Evolutionary conservation across 202 grass and related monocot genomes (phyloP).

Genomic region (Brachypodium distachyon): DNA sequence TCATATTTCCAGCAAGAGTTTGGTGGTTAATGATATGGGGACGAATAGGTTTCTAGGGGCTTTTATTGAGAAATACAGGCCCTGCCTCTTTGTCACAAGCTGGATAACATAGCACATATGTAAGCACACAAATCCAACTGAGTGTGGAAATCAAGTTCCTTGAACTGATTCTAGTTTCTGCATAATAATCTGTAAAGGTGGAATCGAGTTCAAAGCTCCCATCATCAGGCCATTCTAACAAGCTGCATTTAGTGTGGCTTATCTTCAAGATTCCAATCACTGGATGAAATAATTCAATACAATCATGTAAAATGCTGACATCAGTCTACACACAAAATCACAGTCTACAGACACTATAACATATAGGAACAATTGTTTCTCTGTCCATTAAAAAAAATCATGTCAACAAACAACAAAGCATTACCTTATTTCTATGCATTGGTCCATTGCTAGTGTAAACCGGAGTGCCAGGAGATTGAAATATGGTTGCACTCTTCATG

Average conservation of each 20-base stretch:
- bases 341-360: background rate
- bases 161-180: background rate
- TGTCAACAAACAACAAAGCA: background rate
- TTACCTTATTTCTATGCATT: slow-evolving; percentile 54
- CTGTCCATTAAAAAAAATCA: background rate
- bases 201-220: background rate
- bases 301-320: background rate
- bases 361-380: background rate
- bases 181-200: background rate
- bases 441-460: slow-evolving; percentile 15
- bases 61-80: background rate
- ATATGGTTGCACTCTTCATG: slow-evolving; percentile 22
- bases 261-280: background rate
- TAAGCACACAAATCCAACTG: background rate
- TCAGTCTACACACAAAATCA: background rate
- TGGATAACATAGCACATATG: background rate
- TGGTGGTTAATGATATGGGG: background rate
- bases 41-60: background rate
- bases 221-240: background rate
- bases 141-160: background rate
- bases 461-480: slow-evolving; percentile 20
- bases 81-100: background rate
- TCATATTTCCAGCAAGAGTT: background rate
- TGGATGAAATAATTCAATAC: background rate
- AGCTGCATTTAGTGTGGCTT: background rate